phyloP scores from a whole-genome alignment of 2,329 filamentous ascomycete species.

The Epichloe festucae region DNA sequence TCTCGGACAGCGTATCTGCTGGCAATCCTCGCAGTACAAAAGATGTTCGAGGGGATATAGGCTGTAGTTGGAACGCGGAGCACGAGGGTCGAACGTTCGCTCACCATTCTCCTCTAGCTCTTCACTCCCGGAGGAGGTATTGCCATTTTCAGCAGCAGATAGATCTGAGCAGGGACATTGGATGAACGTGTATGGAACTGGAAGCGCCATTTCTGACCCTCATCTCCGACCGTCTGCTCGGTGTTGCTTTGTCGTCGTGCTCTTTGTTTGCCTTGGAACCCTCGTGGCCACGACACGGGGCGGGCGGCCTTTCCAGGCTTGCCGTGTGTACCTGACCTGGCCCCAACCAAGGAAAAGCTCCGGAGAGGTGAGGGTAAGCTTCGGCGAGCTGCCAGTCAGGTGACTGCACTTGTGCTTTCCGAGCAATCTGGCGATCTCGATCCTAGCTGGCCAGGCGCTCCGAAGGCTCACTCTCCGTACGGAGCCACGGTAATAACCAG shows the following conservation, averaged over 20 bases:
- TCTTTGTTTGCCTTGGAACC: background rate
- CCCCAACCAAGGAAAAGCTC: background rate
- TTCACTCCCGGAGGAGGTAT: slow-evolving; percentile 13
- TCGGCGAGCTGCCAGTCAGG: slow-evolving; percentile 1
- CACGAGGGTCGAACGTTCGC: slow-evolving; percentile 72
- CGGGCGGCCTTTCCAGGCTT: background rate
- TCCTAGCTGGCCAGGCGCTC: no score
- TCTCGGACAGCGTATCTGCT: slow-evolving; percentile 85
- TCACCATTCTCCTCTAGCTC: slow-evolving; percentile 53
- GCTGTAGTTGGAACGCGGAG: slow-evolving; percentile 76
- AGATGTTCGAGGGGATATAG: slow-evolving; percentile 88
- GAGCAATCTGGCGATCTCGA: no score
- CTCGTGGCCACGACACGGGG: background rate
- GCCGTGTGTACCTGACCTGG: background rate
- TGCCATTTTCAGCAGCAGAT: slow-evolving; percentile 21
- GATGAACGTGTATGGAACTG: slow-evolving; percentile 51
- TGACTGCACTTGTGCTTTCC: background rate
- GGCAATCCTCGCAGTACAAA: slow-evolving; percentile 94
- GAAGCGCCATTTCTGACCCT: slow-evolving; percentile 30
- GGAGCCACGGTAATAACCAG: no score
- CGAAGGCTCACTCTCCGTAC: no score
- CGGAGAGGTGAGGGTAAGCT: background rate
- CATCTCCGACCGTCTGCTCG: background rate
- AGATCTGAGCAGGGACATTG: slow-evolving; percentile 51
- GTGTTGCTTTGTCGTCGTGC: background rate